Base-by-base conservation (phyloP, 2,329 filamentous ascomycete species). In the Aspergillus luchuensis region DNA sequence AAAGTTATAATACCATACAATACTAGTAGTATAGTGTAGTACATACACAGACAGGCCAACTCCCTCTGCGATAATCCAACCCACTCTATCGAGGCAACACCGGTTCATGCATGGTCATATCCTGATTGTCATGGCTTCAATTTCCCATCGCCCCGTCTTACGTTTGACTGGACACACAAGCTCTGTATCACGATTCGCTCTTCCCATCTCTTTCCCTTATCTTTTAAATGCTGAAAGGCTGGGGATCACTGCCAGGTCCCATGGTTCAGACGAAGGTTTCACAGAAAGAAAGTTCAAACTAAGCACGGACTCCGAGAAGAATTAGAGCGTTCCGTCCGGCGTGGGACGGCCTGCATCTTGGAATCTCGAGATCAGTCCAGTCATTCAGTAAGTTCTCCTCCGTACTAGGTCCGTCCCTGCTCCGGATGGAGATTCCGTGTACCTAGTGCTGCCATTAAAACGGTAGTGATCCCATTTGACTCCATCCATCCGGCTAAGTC, bases 21-120 rank as follows among this genome's bases (percentile, higher is more conserved):
- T 48, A 21, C 17, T 21, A 21, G 17, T 43, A 43, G 38, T 15
- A 30, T 47, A 13, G 33, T 36, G 33, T 36, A 13, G 11, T 36
- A 36, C 33, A 36, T 36, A 15, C 33, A 15, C 33, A 36, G 33
- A 15, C 33, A 36, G 33, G 11, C 33, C 33, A 36, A 36, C 33
- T 36, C 10, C 11, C 33, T 36, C 33, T 36, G 57, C 28, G 53
- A 48, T 39, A 23, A 45, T 23, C 39, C 41, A 19, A 45, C 19
- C 41, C 25, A 55, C 61, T 57, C 57, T 43, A 43, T 64, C 23
- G 45, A 61, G 49, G 53, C 66, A 63, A 62, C 64, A 64, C 63
- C 63, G 38, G 65, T 64, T 68, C 65, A 65, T 63, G 65, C 63
- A 66, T 56, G 57, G 53, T 38, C 59, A 17, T 33, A 57, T 52